Evolutionary conservation across 2,329 filamentous ascomycete species (phyloP).

Genomic region (Plenodomus tracheiphilus): DNA sequence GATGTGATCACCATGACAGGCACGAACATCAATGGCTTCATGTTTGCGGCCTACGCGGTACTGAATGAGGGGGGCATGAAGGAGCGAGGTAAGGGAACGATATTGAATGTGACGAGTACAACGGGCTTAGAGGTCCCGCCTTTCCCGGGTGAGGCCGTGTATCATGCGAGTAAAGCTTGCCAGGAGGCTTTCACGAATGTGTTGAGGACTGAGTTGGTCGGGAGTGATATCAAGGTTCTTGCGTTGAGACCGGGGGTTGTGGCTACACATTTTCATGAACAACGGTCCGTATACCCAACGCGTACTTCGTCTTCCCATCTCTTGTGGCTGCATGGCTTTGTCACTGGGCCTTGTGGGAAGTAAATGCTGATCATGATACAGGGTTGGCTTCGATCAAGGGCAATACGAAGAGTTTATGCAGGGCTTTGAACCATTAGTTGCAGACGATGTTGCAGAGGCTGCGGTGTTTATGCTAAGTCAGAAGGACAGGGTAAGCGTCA

Average conservation of each 20-base stretch:
- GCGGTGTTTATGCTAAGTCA: slow-evolving; percentile 50
- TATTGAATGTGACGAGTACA: slow-evolving; percentile 54
- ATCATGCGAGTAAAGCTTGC: slow-evolving; percentile 53
- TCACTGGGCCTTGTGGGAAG: too few species aligned
- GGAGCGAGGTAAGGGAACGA: slow-evolving; percentile 45
- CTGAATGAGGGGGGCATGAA: slow-evolving; percentile 50
- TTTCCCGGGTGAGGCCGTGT: slow-evolving; percentile 55
- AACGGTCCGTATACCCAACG: slow-evolving; percentile 29
- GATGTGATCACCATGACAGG: slow-evolving; percentile 52
- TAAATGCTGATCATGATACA: not conserved
- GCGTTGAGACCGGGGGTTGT: slow-evolving; percentile 54
- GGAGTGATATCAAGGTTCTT: slow-evolving; percentile 53
- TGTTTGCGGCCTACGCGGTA: slow-evolving; percentile 52
- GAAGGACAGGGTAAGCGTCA: slow-evolving; percentile 48
- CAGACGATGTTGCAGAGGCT: slow-evolving; percentile 50
- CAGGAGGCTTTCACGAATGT: slow-evolving; percentile 56
- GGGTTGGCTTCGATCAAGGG: slow-evolving; percentile 48
- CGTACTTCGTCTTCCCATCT: not conserved
- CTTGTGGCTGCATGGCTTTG: too few species aligned
- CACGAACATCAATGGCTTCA: slow-evolving; percentile 55
- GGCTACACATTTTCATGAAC: slow-evolving; percentile 54
- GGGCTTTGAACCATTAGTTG: slow-evolving; percentile 50
- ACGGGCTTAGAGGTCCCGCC: slow-evolving; percentile 55
- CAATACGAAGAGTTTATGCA: slow-evolving; percentile 51
- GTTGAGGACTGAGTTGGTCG: slow-evolving; percentile 52